Conservation (phyloP, 768 basidiomycete species). For the Rhizopogon rudus region DNA sequence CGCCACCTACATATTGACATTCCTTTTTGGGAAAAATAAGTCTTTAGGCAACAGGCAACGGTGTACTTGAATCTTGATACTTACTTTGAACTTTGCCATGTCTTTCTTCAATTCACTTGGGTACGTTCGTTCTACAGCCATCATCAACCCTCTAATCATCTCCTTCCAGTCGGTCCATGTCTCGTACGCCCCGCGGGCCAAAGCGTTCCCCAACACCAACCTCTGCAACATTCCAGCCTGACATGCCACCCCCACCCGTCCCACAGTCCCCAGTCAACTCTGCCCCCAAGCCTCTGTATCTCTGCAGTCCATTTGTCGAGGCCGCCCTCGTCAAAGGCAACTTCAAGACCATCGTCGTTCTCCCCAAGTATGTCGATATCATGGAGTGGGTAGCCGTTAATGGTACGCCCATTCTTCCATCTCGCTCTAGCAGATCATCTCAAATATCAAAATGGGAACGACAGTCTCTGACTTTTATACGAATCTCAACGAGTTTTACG, state of each 20-base stretch:
- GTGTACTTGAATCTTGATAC: too few species aligned
- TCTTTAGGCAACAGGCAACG: not conserved
- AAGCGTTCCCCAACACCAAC: constrained; percentile 77
- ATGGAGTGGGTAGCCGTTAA: constrained; percentile 98
- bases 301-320: constrained; percentile 93
- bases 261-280: constrained; percentile 33
- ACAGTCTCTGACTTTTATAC: constrained; percentile 96
- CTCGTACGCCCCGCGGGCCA: constrained; percentile 59
- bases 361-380: constrained; percentile 92
- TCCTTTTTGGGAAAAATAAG: not conserved
- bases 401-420: constrained; percentile 46
- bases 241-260: constrained; percentile 36
- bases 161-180: constrained; percentile 63
- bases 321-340: constrained; percentile 96
- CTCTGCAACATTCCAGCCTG: constrained; percentile 49
- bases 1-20: constrained; percentile 2
- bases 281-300: constrained; percentile 65
- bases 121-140: constrained; percentile 33
- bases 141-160: constrained; percentile 1
- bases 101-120: constrained; percentile 83
- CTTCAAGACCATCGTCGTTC: constrained; percentile 96
- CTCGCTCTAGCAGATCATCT: not conserved
- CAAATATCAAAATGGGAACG: not conserved
- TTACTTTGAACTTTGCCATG: constrained; percentile 34
- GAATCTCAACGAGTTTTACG: constrained; percentile 96